These are phyloP conservation scores for Cercospora sp. DNA, from an alignment of 2,329 filamentous ascomycete genomes.

Conservation along the genomic window DNA sequence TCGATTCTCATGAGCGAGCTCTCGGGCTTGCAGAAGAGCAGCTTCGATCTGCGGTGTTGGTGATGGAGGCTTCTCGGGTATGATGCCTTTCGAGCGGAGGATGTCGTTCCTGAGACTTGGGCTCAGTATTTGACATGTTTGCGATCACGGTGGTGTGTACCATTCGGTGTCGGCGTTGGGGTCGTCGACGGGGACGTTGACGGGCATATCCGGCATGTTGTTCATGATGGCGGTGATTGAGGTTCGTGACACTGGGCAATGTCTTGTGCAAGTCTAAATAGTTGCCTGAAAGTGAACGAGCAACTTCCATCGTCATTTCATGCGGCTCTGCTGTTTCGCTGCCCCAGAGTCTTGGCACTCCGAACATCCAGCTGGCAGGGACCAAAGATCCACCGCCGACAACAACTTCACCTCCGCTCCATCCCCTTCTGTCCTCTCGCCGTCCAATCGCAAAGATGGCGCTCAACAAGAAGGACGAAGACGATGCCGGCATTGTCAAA, in stretches of 20 bases:
- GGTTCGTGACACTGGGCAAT: background rate
- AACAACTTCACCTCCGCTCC: slow-evolving; percentile 1
- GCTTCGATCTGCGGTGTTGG: slow-evolving; percentile 96
- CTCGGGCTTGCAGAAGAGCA: slow-evolving; percentile 79
- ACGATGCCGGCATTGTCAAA: slow-evolving; percentile 92
- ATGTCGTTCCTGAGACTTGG: slow-evolving; percentile 81
- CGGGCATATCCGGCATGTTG: slow-evolving; percentile 52
- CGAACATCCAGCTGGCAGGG: slow-evolving; percentile 10
- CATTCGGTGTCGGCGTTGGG: slow-evolving; percentile 98
- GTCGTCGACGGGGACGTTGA: slow-evolving; percentile 85
- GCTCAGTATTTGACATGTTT: slow-evolving; percentile 24
- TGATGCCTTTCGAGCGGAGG: slow-evolving; percentile 90
- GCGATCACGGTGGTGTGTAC: slow-evolving; percentile 47
- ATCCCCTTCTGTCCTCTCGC: slow-evolving; percentile 2
- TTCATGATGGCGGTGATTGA: slow-evolving; percentile 24
- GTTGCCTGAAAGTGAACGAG: background rate
- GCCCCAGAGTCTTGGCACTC: slow-evolving; percentile 10
- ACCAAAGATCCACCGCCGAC: slow-evolving; percentile 7
- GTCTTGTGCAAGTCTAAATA: background rate
- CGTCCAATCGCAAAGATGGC: slow-evolving; percentile 61
- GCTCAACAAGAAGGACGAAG: slow-evolving; percentile 99
- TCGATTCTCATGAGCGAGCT: slow-evolving; percentile 85
- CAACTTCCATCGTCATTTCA: background rate
- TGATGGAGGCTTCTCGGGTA: slow-evolving; percentile 95
- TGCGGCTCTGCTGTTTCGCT: slow-evolving; percentile 9